These are phyloP conservation scores for Fusarium nygamai DNA, from an alignment of 2,329 filamentous ascomycete species.

Conservation along the genomic window DNA sequence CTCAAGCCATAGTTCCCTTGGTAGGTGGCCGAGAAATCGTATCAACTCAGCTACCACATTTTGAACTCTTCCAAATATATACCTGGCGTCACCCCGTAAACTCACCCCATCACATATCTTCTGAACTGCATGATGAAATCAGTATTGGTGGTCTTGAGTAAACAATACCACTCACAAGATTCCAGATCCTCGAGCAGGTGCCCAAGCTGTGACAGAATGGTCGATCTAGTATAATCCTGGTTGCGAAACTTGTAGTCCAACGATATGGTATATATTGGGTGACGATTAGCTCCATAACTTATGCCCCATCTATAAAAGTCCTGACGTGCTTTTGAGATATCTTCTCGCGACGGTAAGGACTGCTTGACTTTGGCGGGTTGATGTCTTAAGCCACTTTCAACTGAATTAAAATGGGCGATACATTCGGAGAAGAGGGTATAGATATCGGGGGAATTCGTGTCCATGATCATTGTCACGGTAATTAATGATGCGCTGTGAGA, in stretches of 20 bases:
- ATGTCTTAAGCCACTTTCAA: neutral
- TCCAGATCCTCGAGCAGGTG: constrained; percentile 19
- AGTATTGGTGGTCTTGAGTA: neutral
- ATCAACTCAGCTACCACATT: constrained; percentile 12
- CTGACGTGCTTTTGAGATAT: constrained; percentile 1
- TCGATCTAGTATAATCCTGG: constrained; percentile 6
- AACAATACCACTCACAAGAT: constrained; percentile 3
- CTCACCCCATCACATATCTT: neutral
- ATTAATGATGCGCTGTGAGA: neutral
- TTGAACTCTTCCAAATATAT: constrained; percentile 6
- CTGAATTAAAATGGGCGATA: neutral
- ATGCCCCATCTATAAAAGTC: constrained; percentile 17
- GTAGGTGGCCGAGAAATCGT: constrained; percentile 15
- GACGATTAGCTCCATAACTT: constrained; percentile 12
- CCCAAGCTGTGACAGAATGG: constrained; percentile 3
- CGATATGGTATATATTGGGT: constrained; percentile 9
- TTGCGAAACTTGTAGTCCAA: constrained; percentile 30
- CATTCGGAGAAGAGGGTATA: constrained; percentile 12
- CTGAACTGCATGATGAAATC: neutral
- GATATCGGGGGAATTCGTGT: neutral
- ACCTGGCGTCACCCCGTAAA: neutral
- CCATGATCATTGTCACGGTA: neutral
- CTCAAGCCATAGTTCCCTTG: constrained; percentile 31
- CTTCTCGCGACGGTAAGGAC: neutral
- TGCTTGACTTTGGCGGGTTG: neutral